phyloP scores from a whole-genome alignment of 306 rosid genomes.

The cucumber (Cucumis sativus) region DNA sequence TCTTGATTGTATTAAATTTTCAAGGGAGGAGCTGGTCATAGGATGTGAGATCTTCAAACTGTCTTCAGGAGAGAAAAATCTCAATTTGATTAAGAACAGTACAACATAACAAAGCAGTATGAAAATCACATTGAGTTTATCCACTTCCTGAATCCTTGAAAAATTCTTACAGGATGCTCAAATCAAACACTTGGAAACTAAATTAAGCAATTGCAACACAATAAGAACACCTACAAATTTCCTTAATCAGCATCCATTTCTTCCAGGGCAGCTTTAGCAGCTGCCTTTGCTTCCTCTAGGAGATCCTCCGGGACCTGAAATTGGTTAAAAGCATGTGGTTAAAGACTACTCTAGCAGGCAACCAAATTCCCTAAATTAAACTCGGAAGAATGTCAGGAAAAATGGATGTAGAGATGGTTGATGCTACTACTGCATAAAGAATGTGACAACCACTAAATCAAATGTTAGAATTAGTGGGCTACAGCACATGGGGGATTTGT shows the following conservation, averaged over 20 bases:
- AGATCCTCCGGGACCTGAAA: constrained; percentile 74
- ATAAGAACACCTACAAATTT: neutral
- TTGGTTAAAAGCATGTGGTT: neutral
- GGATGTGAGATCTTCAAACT: neutral
- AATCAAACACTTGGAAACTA: neutral
- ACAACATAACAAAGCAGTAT: neutral
- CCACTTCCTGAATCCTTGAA: neutral
- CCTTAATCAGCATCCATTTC: constrained; percentile 93
- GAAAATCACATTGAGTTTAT: neutral
- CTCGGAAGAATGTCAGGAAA: neutral
- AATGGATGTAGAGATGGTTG: neutral
- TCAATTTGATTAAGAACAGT: neutral
- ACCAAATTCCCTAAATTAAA: neutral
- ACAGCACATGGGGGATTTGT: too few relatives aligned
- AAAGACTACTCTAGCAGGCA: neutral
- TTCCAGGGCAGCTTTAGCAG: constrained; percentile 89
- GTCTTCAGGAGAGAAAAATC: neutral
- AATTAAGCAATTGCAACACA: neutral
- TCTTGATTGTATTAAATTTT: neutral
- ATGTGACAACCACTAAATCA: neutral
- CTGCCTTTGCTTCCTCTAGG: constrained; percentile 72
- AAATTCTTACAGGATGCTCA: neutral
- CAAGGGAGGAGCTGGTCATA: neutral
- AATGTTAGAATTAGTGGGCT: neutral
- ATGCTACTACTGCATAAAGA: neutral